Conservation (phyloP, 2,329 filamentous ascomycete species). For the Graphilbum sp. region DNA sequence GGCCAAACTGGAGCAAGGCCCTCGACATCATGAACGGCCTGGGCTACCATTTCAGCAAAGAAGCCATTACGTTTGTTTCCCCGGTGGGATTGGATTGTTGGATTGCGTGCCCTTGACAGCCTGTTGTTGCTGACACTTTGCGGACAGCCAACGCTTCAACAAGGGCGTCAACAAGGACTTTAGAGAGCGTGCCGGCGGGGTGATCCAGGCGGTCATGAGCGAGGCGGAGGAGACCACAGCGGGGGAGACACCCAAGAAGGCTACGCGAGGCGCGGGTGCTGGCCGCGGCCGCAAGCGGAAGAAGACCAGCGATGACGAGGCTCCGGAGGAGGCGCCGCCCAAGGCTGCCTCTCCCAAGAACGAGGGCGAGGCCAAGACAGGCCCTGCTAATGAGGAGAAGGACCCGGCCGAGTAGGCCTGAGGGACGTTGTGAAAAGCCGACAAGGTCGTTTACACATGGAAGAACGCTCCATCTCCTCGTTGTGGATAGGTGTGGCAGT, state of each 20-base stretch:
- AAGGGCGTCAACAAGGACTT: not conserved
- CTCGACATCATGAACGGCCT: not conserved
- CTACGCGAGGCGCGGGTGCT: not conserved
- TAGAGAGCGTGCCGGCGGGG: not conserved
- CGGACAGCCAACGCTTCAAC: not conserved
- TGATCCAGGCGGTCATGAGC: not conserved
- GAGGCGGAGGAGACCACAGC: not conserved
- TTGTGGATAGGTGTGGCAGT: too few relatives aligned
- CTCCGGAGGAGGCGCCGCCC: not conserved
- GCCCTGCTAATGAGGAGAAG: too few relatives aligned
- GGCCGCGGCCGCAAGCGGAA: not conserved
- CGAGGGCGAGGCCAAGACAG: not conserved
- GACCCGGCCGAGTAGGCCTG: too few relatives aligned
- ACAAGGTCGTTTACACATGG: too few relatives aligned
- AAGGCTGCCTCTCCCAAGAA: not conserved
- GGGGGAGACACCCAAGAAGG: not conserved
- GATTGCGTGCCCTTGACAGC: too few relatives aligned
- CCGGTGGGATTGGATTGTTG: too few relatives aligned
- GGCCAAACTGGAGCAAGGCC: not conserved
- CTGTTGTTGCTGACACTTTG: not conserved
- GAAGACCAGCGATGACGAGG: not conserved
- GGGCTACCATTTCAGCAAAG: not conserved
- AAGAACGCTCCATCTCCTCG: too few relatives aligned
- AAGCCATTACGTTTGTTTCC: not conserved
- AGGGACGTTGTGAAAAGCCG: too few relatives aligned